Conservation (phyloP, 148 eudicot species). For the Diospyros lotus region DNA sequence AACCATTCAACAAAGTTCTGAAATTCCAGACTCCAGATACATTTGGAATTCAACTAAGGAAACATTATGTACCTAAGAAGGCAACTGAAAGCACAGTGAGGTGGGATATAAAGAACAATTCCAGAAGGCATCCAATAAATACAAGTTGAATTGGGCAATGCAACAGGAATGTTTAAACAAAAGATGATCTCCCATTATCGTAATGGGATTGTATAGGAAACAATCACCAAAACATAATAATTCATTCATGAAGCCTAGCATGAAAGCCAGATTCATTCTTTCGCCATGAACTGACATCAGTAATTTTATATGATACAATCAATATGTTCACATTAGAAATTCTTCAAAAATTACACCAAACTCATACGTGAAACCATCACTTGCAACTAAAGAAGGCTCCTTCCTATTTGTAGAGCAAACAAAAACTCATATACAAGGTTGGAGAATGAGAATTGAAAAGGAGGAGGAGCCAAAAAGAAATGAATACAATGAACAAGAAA, state of each 20-base stretch:
- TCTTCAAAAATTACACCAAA: not conserved
- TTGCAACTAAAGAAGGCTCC: not conserved
- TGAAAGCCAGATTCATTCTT: not conserved
- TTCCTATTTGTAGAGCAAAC: not conserved
- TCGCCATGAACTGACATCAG: slow-evolving; percentile 8
- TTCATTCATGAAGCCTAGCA: not conserved
- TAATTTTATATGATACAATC: not conserved
- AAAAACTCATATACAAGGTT: slow-evolving; percentile 5
- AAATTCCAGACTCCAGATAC: no score
- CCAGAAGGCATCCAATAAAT: no score
- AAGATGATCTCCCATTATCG: no score
- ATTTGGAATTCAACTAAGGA: no score
- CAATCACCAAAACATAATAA: no score
- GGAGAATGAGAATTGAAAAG: not conserved
- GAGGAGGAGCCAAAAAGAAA: not conserved
- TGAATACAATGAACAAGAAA: not conserved
- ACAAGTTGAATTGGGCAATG: no score
- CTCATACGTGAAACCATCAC: not conserved
- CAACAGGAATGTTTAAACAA: no score
- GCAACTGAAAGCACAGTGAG: no score
- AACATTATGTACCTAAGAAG: no score
- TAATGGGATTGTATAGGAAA: no score
- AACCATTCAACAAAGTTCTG: no score
- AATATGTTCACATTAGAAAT: not conserved
- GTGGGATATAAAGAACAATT: no score